phyloP scores from a whole-genome alignment of 2,329 filamentous ascomycete genomes.

The Aspergillus quadrilineatus region DNA sequence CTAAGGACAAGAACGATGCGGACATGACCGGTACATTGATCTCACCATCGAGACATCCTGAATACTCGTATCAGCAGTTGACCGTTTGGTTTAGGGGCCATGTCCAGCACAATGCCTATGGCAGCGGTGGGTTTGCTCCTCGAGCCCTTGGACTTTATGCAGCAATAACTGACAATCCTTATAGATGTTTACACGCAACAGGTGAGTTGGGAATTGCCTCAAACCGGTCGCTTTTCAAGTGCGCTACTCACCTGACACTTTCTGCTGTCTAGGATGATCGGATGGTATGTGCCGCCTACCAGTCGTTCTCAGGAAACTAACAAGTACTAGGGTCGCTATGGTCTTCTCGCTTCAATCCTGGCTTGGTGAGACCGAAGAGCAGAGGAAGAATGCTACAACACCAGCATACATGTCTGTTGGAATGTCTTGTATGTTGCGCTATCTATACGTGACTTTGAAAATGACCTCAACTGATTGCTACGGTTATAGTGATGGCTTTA shows the following conservation, averaged over 20 bases:
- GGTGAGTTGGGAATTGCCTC: conserved; percentile 50
- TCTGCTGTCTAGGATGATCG: conserved; percentile 55
- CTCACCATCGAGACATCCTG: not conserved
- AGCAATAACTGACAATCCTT: conserved; percentile 19
- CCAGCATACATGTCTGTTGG: conserved; percentile 73
- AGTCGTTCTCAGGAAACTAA: conserved; percentile 16
- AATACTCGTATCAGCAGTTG: conserved; percentile 11
- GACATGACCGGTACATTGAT: conserved; percentile 67
- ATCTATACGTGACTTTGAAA: not conserved
- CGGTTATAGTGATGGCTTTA: conserved; percentile 59
- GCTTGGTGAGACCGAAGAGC: conserved; percentile 50
- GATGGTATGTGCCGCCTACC: conserved; percentile 50
- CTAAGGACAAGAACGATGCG: conserved; percentile 59
- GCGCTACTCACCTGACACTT: conserved; percentile 14
- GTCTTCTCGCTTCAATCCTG: conserved; percentile 50
- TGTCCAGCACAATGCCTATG: conserved; percentile 85
- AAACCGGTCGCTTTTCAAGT: not conserved
- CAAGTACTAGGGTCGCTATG: conserved; percentile 43
- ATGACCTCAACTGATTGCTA: conserved; percentile 17
- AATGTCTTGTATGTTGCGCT: conserved; percentile 67
- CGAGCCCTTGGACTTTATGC: conserved; percentile 11
- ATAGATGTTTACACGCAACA: conserved; percentile 85
- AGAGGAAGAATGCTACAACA: conserved; percentile 62
- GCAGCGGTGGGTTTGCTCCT: conserved; percentile 62
- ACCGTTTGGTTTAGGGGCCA: conserved; percentile 48